Evolutionary conservation across 805 yeast genomes (phyloP), one percentile per base, ranked within the genome.

Genomic region (Limtongozyma cylindracea): DNA sequence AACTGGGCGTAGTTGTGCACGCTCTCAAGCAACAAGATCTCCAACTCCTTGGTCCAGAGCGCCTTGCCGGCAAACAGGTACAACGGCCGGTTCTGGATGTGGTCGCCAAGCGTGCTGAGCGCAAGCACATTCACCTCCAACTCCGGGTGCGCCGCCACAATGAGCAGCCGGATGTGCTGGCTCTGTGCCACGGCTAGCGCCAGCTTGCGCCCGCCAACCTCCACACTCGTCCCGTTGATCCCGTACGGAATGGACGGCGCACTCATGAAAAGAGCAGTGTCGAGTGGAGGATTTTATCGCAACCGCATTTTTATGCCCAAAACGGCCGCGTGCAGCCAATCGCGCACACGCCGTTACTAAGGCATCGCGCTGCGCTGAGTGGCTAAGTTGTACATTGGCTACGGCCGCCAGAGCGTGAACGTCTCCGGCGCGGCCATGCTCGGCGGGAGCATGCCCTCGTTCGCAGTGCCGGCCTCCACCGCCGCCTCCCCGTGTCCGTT

Each of bases 41-140:
- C 98, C 25, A 88, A 54, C 45, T 88, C 98, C 38, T 76, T 74
- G 3, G 98, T 88, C 98, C 98, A 88, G 12, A 88, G 44, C 0
- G 94, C 66, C 42, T 88, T 88, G 13, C 98, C 98, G 19, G 95
- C 96, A 46, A 88, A 88, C 4, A 92, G 63, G 43, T 84, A 88
- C 22, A 88, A 53, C 6, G 98, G 94, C 39, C 65, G 69, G 37
- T 57, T 61, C 38, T 67, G 88, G 15, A 73, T 69, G 38, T 76
- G 72, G 49, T 88, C 98, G 13, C 96, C 98, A 17, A 88, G 52
- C 1, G 98, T 84, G 23, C 70, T 59, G 18, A 77, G 56, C 3
- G 92, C 82, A 8, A 74, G 45, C 12, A 88, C 69, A 13, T 80
- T 67, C 38, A 82, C 71, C n/a, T 55, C 42, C 23, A 68, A 47